Evolutionary conservation across 768 basidiomycete species (phyloP), one percentile per base, ranked within the genome.

Genomic region (Leccinum barrowsii): DNA sequence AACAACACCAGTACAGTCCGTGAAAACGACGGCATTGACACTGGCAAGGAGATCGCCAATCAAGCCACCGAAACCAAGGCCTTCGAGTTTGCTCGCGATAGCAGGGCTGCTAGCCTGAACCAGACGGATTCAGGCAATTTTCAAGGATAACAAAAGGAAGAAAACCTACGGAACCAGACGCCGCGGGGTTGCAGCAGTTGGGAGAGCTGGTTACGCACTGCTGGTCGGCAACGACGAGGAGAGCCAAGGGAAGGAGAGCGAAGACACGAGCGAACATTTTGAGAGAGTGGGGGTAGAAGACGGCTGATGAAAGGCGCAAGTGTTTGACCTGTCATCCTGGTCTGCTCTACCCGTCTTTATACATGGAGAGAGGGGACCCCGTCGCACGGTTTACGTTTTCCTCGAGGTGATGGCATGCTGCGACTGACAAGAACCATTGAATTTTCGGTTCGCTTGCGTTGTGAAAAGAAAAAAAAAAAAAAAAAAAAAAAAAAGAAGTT

Each of bases 191-290:
- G n/a, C 68, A 69, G 53, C 68, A 69, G 5, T 26, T 5, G 13
- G 40, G 5, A 37, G 15, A 7, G 40, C 61, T 55, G 13, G 54
- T 63, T 60, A 26, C 50, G 32, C 68, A 69, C 26, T 56, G 40
- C 28, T 28, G 28, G 24, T 21, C 21, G 11, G 63, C 63, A 21
- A 57, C 51, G n/a, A 21, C 65, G 7, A 65, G 44, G 22, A 62
- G 48, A 51, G 59, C 68, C 5, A 69, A 30, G 17, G 61, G 60
- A 2, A 62, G 21, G 24, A 70, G 49, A 44, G 68, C 55, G 12
- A 65, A 17, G 53, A 65, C 12, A 5, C 61, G 65, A 55, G 67
- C 24, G 24, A 24, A 24, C 24, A 24, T 24, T 24, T 24, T 24
- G 30, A 28, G 24, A 3, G n/a, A 40, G 2, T 8, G 4, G 8